Percentiles rank a stretch among this genome's conserved stretches.
phyloP scores from a whole-genome alignment of 495 filamentous ascomycete genomes.

The Daldinia decipiens region DNA sequence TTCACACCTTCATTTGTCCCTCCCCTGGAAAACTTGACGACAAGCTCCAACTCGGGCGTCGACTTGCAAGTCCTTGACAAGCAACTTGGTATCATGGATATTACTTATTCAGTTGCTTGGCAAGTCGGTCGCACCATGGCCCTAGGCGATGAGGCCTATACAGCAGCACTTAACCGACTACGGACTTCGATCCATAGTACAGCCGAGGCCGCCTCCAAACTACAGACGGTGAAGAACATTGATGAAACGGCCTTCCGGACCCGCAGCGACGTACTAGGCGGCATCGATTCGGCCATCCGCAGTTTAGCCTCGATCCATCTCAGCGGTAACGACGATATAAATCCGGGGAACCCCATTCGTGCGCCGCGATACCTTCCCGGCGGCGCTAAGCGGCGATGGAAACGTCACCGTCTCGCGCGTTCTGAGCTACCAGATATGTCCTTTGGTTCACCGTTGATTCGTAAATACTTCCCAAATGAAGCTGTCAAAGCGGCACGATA shows the following conservation, averaged over 20 bases:
- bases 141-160: constrained; percentile 19
- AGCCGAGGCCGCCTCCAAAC: neutral
- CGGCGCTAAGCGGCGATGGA: constrained; percentile 21
- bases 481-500: constrained; percentile 19
- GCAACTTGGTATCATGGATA: constrained; percentile 57
- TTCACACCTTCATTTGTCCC: constrained; percentile 46
- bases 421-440: constrained; percentile 11
- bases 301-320: constrained; percentile 26
- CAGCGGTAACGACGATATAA: constrained; percentile 12
- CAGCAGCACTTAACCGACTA: neutral
- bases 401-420: constrained; percentile 17
- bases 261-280: constrained; percentile 4
- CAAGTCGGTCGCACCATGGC: constrained; percentile 55
- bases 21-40: constrained; percentile 23
- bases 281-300: constrained; percentile 9
- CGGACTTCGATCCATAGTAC: neutral
- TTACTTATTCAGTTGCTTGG: constrained; percentile 61
- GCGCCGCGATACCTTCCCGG: constrained; percentile 14
- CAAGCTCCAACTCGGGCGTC: constrained; percentile 47
- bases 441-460: neutral
- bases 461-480: constrained; percentile 12
- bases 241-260: neutral
- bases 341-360: neutral
- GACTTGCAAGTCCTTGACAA: constrained; percentile 60
- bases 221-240: neutral